Conservation (phyloP, 176 grass and related monocot genomes). For the Saccharum spontaneum region DNA sequence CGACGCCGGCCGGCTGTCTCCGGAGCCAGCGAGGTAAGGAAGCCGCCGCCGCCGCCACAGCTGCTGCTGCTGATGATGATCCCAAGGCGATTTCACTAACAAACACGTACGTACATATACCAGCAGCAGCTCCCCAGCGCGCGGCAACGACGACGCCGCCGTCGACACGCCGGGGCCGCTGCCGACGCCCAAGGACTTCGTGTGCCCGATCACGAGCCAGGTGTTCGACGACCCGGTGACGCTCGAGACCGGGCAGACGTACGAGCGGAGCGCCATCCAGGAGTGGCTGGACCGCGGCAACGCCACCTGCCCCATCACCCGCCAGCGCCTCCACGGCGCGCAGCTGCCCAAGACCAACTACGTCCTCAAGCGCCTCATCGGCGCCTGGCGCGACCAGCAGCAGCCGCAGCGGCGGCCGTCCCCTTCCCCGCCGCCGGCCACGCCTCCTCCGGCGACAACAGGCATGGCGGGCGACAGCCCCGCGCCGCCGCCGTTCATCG, state of each 20-base stretch:
- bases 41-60: neutral
- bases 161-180: neutral
- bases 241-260: conserved; percentile 68
- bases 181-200: conserved; percentile 68
- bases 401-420: neutral
- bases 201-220: conserved; percentile 71
- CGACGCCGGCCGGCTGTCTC: conserved; percentile 20
- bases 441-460: neutral
- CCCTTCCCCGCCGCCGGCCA: neutral
- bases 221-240: conserved; percentile 80
- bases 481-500: neutral
- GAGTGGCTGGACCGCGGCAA: conserved; percentile 73
- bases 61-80: neutral
- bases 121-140: conserved; percentile 14
- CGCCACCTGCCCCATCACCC: conserved; percentile 72
- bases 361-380: conserved; percentile 75
- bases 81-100: neutral
- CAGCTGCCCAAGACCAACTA: conserved; percentile 69
- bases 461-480: conserved; percentile 14
- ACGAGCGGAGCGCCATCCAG: conserved; percentile 72
- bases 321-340: conserved; percentile 46
- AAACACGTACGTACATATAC: neutral
- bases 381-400: conserved; percentile 43
- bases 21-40: conserved; percentile 39
- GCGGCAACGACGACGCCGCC: neutral